Conservation (phyloP, 1,284 basidiomycete species). For the Tilletia caries region DNA sequence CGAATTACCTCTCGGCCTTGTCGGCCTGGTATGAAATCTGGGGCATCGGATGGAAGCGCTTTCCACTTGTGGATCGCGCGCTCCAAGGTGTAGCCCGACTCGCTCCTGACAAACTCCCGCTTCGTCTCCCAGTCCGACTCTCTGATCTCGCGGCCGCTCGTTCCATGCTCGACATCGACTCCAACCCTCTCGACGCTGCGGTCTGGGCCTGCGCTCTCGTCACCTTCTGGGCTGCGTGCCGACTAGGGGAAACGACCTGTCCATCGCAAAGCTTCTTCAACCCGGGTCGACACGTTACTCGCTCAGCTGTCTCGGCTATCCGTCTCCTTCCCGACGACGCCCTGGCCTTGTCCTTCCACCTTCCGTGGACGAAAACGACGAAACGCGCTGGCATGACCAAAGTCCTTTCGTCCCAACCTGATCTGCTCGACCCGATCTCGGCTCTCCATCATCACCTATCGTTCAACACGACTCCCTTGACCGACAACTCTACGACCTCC, state of each 20-base stretch:
- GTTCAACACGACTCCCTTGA: too few species aligned
- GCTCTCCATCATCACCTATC: not conserved
- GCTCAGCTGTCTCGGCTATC: too few species aligned
- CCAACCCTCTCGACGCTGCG: not conserved
- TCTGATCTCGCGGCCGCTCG: not conserved
- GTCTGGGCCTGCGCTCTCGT: constrained; percentile 1
- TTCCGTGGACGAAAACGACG: not conserved
- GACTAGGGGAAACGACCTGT: not conserved
- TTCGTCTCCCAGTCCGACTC: not conserved
- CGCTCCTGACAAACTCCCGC: not conserved
- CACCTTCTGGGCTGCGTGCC: not conserved
- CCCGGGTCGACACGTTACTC: too few species aligned
- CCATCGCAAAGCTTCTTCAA: too few species aligned
- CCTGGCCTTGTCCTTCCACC: not conserved
- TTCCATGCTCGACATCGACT: too few species aligned
- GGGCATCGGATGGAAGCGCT: too few species aligned
- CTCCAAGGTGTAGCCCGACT: too few species aligned
- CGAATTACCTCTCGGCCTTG: too few species aligned
- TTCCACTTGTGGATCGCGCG: too few species aligned
- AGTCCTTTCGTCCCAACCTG: not conserved
- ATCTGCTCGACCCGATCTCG: not conserved
- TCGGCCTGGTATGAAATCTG: too few species aligned
- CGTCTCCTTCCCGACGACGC: not conserved
- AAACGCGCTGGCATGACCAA: not conserved
- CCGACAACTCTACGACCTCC: not conserved